Evolutionary conservation across 2,329 filamentous ascomycete genomes (phyloP).

Genomic region (Neofusicoccum sp.): DNA sequence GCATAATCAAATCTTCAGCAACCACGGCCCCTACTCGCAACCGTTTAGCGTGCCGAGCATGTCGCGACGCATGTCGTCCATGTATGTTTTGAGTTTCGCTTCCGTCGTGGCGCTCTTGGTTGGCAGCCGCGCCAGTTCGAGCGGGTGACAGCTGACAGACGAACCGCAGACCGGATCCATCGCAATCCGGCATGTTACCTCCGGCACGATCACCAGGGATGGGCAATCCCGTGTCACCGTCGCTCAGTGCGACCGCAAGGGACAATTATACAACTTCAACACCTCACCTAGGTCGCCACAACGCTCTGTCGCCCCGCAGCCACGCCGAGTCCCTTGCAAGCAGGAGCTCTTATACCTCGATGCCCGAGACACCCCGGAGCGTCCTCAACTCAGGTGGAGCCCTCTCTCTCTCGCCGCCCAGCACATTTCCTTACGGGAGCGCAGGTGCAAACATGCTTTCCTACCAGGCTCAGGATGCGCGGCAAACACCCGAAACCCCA

Average conservation of each 20-base stretch:
- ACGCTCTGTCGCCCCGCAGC: slow-evolving; percentile 34
- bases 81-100: slow-evolving; percentile 39
- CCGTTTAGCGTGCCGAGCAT: slow-evolving; percentile 29
- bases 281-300: slow-evolving; percentile 35
- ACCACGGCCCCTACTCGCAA: slow-evolving; percentile 34
- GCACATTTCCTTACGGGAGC: slow-evolving; percentile 19
- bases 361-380: slow-evolving; percentile 33
- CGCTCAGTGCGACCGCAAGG: slow-evolving; percentile 40
- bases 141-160: slow-evolving; percentile 41
- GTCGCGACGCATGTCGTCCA: slow-evolving; percentile 38
- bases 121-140: slow-evolving; percentile 12
- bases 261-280: slow-evolving; percentile 46
- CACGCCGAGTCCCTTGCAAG: slow-evolving; percentile 25
- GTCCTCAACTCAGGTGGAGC: slow-evolving; percentile 33
- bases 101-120: slow-evolving; percentile 8
- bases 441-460: slow-evolving; percentile 20
- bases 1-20: slow-evolving; percentile 29
- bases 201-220: slow-evolving; percentile 42
- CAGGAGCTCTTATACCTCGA: slow-evolving; percentile 9
- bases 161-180: slow-evolving; percentile 44
- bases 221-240: slow-evolving; percentile 42
- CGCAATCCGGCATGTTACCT: slow-evolving; percentile 49
- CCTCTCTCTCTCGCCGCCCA: slow-evolving; percentile 23
- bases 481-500: slow-evolving; percentile 34
- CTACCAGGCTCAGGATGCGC: slow-evolving; percentile 24